These are phyloP conservation scores for Arthrobotrys sphaeroides DNA, from an alignment of 2,329 filamentous ascomycete species.

Conservation along the genomic window DNA sequence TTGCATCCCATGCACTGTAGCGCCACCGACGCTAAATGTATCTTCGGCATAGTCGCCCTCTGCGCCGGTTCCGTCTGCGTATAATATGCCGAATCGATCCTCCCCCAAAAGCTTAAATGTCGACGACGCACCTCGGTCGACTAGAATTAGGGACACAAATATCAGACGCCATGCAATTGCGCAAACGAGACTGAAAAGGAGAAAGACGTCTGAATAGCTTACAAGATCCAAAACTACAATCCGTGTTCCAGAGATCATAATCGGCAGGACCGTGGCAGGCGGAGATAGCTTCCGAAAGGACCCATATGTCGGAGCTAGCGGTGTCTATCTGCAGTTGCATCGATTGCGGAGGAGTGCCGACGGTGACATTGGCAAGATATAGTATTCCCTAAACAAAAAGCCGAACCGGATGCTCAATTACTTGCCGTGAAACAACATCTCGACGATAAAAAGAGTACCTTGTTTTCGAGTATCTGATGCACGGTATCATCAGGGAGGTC, in stretches of 20 bases:
- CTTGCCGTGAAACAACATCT: too few species aligned
- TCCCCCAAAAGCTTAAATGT: conserved; percentile 64
- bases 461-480: conserved; percentile 40
- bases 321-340: conserved; percentile 53
- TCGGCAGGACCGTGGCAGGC: conserved; percentile 28
- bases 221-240: conserved; percentile 47
- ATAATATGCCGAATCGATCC: conserved; percentile 68
- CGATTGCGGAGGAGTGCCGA: conserved; percentile 46
- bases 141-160: conserved; percentile 60
- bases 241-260: conserved; percentile 27
- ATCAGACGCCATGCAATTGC: neutral
- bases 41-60: conserved; percentile 70
- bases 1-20: conserved; percentile 66
- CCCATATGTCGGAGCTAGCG: conserved; percentile 50
- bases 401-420: neutral
- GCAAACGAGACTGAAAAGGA: neutral
- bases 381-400: conserved; percentile 37
- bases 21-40: conserved; percentile 66
- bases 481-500: conserved; percentile 27
- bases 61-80: conserved; percentile 69
- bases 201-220: neutral
- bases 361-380: conserved; percentile 47
- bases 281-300: conserved; percentile 29
- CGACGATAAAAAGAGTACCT: conserved; percentile 23
- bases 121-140: conserved; percentile 64